Conservation (phyloP, 2,329 filamentous ascomycete genomes). For the Hypoxylon sp. region DNA sequence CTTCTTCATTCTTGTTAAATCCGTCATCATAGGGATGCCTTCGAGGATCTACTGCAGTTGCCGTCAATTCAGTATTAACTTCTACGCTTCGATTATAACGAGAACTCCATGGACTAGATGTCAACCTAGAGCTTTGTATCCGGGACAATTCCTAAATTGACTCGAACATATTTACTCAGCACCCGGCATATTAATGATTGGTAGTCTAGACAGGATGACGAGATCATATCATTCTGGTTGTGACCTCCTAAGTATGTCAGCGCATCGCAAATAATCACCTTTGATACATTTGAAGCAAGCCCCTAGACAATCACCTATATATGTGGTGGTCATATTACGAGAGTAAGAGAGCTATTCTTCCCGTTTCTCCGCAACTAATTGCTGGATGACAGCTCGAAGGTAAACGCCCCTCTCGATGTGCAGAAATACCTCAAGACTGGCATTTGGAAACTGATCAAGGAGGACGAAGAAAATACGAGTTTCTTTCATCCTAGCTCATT, state of each 20-base stretch:
- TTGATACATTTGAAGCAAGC: not conserved
- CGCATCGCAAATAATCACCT: not conserved
- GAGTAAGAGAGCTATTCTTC: not conserved
- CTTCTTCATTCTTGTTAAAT: not conserved
- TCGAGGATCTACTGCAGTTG: not conserved
- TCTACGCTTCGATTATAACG: not conserved
- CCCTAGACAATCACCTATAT: not conserved
- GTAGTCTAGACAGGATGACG: not conserved
- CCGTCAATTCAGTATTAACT: not conserved
- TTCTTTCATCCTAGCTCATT: not conserved
- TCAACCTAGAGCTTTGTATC: not conserved
- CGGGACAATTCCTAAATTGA: not conserved
- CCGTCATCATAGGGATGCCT: not conserved
- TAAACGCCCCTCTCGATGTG: not conserved
- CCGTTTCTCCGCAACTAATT: not conserved
- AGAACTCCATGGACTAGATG: not conserved
- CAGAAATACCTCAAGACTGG: not conserved
- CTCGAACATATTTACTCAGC: not conserved
- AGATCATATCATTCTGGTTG: not conserved
- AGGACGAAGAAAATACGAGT: not conserved
- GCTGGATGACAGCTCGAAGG: not conserved
- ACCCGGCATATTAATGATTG: not conserved
- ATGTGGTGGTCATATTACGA: not conserved
- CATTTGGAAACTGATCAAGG: not conserved
- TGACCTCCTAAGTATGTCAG: not conserved